Evolutionary conservation across 176 grass and related monocot species (phyloP).

Genomic region (Eleusine indica): DNA sequence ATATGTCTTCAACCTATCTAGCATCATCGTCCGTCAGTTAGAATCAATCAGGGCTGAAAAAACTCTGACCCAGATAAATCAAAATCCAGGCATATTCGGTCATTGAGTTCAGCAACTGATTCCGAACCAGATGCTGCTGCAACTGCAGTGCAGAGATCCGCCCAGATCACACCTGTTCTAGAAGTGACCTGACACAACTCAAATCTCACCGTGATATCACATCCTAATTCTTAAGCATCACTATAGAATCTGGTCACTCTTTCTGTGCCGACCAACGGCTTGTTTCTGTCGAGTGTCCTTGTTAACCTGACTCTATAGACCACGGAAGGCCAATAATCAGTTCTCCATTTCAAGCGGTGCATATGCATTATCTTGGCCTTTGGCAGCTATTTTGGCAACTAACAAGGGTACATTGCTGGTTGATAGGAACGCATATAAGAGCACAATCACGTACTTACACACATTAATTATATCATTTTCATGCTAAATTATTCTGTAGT

Average conservation of each 20-base stretch:
- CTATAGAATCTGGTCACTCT: not conserved
- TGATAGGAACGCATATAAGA: not conserved
- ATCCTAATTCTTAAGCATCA: not conserved
- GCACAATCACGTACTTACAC: not conserved
- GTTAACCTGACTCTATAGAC: slow-evolving; percentile 19
- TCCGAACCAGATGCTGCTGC: not conserved
- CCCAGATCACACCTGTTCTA: slow-evolving; percentile 12
- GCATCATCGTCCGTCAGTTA: not conserved
- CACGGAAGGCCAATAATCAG: slow-evolving; percentile 15
- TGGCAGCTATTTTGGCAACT: slow-evolving; percentile 12
- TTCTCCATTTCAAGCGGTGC: not conserved
- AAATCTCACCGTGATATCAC: not conserved
- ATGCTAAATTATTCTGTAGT: slow-evolving; percentile 11
- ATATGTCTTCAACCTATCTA: not conserved
- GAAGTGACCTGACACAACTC: not conserved
- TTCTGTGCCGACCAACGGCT: slow-evolving; percentile 6
- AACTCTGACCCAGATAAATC: slow-evolving; percentile 7
- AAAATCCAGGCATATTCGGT: slow-evolving; percentile 37
- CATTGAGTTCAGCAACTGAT: slow-evolving; percentile 8
- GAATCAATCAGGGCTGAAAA: not conserved
- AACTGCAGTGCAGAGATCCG: slow-evolving; percentile 32
- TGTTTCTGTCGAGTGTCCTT: slow-evolving; percentile 6
- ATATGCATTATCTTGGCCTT: slow-evolving; percentile 9
- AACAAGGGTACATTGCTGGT: not conserved
- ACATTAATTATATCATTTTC: slow-evolving; percentile 6